Evolutionary conservation across 139 green algal species (phyloP).

Genomic region (Volvox africanus): DNA sequence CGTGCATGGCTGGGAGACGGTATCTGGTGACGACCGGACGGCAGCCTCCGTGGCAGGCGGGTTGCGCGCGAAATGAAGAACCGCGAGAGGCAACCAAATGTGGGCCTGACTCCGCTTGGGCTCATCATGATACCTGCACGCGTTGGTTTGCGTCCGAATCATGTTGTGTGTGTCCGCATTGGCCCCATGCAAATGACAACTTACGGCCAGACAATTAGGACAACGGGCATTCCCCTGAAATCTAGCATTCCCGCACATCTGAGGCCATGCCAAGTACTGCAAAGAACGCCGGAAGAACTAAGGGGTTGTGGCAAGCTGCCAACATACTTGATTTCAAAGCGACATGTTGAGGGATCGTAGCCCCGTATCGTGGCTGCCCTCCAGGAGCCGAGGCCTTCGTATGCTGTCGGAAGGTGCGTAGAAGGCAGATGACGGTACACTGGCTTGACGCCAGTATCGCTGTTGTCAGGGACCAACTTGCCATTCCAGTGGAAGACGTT

Average conservation of each 20-base stretch:
- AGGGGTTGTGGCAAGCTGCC: too few species aligned
- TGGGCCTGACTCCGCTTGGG: slow-evolving; percentile 30
- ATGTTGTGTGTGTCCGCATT: too few species aligned
- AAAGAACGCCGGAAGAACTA: not conserved
- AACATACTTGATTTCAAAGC: slow-evolving; percentile 38
- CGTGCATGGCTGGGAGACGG: not conserved
- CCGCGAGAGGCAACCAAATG: slow-evolving; percentile 18
- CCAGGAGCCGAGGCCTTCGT: not conserved
- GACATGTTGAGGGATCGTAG: not conserved
- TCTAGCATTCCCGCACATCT: too few species aligned
- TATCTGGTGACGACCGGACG: not conserved
- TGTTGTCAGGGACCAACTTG: not conserved
- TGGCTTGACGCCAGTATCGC: not conserved
- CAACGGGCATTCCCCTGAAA: too few species aligned
- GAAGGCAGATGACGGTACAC: not conserved
- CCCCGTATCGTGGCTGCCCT: slow-evolving; percentile 23
- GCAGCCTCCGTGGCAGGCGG: not conserved
- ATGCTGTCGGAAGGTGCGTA: not conserved
- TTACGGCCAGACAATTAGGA: too few species aligned
- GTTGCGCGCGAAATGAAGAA: slow-evolving; percentile 33
- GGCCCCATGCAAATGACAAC: too few species aligned
- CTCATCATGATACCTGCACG: slow-evolving; percentile 36
- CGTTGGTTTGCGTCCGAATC: too few species aligned
- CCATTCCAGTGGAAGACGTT: slow-evolving; percentile 39
- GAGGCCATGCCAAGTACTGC: too few species aligned